Base-by-base conservation (phyloP, 768 basidiomycete species). In the Mycena albidolilacea region DNA sequence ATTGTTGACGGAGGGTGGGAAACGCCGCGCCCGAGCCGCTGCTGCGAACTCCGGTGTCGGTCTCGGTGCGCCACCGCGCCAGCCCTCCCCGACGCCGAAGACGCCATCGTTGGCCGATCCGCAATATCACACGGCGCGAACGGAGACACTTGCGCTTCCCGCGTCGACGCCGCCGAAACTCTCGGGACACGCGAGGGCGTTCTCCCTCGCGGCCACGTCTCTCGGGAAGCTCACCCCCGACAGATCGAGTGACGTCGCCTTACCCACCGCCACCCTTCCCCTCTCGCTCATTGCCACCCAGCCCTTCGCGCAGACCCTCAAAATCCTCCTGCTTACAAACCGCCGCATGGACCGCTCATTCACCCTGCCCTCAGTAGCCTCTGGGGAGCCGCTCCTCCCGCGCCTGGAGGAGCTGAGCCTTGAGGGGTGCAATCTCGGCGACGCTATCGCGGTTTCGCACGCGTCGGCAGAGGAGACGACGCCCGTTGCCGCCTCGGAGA, bases 1-100 rank as follows among this genome's bases (percentile, higher is more conserved):
- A 0, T 79, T 95, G 60, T 78, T 92, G 39, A 93, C 93, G 0
- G 95, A 95, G 76, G 94, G 93, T 21, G 93, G 91, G 19, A 89
- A 87, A 75, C 84, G 93, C 44, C 87, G 92, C 21, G 90, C 91
- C 23, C 84, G 91, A 70, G 92, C 90, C 0, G 84, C 83, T 7
- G 71, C 79, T 70, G 63, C 60, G 11, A 70, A 59, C 55, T 64
- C 72, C 30, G 72, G 50, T 14, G 44, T 81, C n/a, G 82, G 82
- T 38, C 72, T 78, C 21, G 79, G 79, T 21, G 76, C 68, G n/a
- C 79, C 76, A 15, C 65, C 71, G 23, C 66, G 72, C 10, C 68
- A 67, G 35, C 43, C 79, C 7, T 69, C 83, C 0, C 72, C 81
- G 11, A 65, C 84, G 10, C 66, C 82, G 7, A 72, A 80, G 12